phyloP scores from a whole-genome alignment of 768 basidiomycete genomes.

The Saitozyma podzolica region DNA sequence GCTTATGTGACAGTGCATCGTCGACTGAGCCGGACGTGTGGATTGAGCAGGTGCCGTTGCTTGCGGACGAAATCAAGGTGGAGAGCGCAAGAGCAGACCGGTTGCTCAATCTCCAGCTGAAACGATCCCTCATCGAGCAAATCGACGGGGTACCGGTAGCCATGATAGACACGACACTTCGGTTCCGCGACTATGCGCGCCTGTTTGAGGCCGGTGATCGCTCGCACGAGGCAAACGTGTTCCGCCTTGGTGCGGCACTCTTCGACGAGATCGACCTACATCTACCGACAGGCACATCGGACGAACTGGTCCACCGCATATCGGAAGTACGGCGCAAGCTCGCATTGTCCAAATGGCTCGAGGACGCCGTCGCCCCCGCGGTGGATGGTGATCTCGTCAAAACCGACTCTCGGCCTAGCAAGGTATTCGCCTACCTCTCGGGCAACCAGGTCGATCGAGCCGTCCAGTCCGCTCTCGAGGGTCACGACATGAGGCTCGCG shows the following conservation, averaged over 20 bases:
- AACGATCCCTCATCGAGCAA: constrained; percentile 65
- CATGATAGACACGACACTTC: constrained; percentile 63
- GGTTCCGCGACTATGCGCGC: constrained; percentile 74
- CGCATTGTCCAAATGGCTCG: constrained; percentile 81
- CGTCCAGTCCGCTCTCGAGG: constrained; percentile 69
- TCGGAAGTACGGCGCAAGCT: constrained; percentile 69
- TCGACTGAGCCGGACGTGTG: constrained; percentile 30
- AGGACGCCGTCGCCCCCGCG: constrained; percentile 65
- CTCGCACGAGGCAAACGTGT: constrained; percentile 73
- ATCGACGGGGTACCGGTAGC: constrained; percentile 59
- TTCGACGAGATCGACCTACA: constrained; percentile 80
- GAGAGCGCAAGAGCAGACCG: constrained; percentile 58
- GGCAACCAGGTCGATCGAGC: constrained; percentile 88
- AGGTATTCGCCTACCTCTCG: constrained; percentile 74
- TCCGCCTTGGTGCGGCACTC: constrained; percentile 82
- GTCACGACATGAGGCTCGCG: constrained; percentile 78
- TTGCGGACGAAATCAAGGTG: constrained; percentile 26
- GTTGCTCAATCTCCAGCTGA: constrained; percentile 74
- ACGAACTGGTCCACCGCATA: constrained; percentile 61
- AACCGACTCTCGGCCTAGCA: constrained; percentile 53
- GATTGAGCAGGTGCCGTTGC: constrained; percentile 40
- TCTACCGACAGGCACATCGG: constrained; percentile 56
- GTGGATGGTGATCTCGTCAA: constrained; percentile 71
- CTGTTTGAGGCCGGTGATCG: constrained; percentile 71
- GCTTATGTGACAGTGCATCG: constrained; percentile 19